A percentile compares a stretch with the other conserved stretches of the same genome.
These are phyloP conservation scores for Hypoxylon sp. DNA, from an alignment of 2,329 filamentous ascomycete genomes.

Conservation along the genomic window DNA sequence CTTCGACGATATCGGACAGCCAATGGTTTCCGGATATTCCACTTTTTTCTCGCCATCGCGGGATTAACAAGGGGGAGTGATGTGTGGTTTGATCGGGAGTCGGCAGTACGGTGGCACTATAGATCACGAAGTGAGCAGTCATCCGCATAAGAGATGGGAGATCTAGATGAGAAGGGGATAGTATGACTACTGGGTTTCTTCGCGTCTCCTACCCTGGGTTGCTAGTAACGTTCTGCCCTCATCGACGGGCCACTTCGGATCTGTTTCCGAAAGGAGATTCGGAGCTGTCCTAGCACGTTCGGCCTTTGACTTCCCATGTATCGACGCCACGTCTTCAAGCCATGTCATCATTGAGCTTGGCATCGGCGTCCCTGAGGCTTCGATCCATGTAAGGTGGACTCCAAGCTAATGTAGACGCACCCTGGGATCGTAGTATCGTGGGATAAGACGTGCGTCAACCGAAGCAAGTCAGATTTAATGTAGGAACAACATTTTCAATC, in stretches of 20 bases:
- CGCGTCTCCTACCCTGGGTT: neutral
- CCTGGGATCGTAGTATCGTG: neutral
- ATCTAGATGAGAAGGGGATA: no score
- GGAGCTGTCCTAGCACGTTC: neutral
- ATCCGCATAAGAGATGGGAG: neutral
- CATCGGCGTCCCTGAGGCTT: neutral
- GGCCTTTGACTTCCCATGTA: neutral
- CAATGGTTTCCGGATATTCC: neutral
- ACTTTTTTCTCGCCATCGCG: neutral
- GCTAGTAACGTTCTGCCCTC: neutral
- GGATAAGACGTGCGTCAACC: neutral
- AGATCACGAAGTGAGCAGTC: neutral
- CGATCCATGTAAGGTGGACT: neutral
- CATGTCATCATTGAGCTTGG: neutral
- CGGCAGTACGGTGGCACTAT: neutral
- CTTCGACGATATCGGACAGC: neutral
- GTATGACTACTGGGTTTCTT: neutral
- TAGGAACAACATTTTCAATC: neutral
- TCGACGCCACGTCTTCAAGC: neutral
- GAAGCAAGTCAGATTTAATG: neutral
- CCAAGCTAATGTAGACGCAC: neutral
- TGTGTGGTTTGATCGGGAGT: neutral
- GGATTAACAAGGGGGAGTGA: neutral
- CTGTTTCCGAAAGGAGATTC: conserved; percentile 4
- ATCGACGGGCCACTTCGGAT: neutral